A percentile compares a stretch with the other conserved stretches of the same genome.
Evolutionary conservation across 495 filamentous ascomycete genomes (phyloP).

Genomic region (Aspergillus diversus): DNA sequence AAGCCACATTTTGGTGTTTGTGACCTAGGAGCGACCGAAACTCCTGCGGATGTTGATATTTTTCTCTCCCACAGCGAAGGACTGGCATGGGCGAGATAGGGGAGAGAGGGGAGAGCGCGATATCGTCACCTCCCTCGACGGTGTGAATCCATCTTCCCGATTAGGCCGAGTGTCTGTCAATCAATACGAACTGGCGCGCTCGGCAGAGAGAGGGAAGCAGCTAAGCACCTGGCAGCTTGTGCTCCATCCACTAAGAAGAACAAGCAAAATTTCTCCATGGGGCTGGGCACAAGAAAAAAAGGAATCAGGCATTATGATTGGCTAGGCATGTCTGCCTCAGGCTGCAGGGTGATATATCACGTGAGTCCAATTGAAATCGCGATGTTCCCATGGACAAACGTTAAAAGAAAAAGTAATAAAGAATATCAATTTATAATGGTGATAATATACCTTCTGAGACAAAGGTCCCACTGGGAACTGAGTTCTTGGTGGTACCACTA

Average conservation of each 20-base stretch:
- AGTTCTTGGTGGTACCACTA: too few relatives aligned
- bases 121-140: not conserved
- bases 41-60: not conserved
- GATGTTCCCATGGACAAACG: not conserved
- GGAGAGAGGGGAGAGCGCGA: not conserved
- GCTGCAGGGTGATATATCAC: not conserved
- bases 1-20: constrained; percentile 18
- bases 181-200: not conserved
- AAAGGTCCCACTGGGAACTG: too few relatives aligned
- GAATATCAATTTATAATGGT: too few relatives aligned
- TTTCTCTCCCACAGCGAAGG: not conserved
- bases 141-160: not conserved
- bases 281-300: not conserved
- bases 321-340: not conserved
- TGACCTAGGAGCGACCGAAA: not conserved
- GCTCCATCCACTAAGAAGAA: not conserved
- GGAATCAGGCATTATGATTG: constrained; percentile 9
- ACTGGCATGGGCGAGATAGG: not conserved
- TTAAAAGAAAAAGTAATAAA: not conserved
- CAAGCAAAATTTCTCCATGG: not conserved
- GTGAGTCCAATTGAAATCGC: not conserved
- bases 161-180: not conserved
- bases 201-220: not conserved
- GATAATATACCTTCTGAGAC: too few relatives aligned
- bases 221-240: not conserved